Evolutionary conservation across 2,329 filamentous ascomycete species (phyloP).

Genomic region (Bipolaris cookei): DNA sequence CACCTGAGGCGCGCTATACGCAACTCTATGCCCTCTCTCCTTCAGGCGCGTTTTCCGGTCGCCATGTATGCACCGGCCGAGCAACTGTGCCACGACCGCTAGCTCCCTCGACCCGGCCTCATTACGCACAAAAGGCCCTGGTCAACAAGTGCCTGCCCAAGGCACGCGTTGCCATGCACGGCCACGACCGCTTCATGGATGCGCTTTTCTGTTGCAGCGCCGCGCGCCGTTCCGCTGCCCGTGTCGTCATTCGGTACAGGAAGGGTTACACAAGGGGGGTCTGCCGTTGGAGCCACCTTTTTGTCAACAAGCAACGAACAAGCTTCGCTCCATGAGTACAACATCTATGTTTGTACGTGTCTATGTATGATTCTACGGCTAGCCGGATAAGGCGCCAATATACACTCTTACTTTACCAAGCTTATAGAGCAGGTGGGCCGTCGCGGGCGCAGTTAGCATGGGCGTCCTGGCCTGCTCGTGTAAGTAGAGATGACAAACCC

Average conservation of each 20-base stretch:
- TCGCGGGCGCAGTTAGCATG: neutral
- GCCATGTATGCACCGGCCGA: constrained; percentile 6
- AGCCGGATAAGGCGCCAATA: too few relatives aligned
- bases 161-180: constrained; percentile 20
- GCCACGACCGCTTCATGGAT: constrained; percentile 23
- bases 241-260: constrained; percentile 10
- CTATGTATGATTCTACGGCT: too few relatives aligned
- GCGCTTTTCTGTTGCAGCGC: constrained; percentile 23
- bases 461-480: neutral
- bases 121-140: neutral
- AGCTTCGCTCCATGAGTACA: neutral
- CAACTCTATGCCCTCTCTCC: constrained; percentile 4
- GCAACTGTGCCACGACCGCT: constrained; percentile 7
- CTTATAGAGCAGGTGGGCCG: constrained; percentile 1
- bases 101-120: constrained; percentile 4
- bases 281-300: neutral
- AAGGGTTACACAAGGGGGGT: constrained; percentile 12
- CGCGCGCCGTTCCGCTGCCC: constrained; percentile 35
- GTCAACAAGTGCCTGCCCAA: constrained; percentile 1
- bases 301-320: neutral
- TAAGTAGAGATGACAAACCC: neutral
- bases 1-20: constrained; percentile 13
- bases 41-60: constrained; percentile 23
- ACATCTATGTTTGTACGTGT: too few relatives aligned
- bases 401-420: neutral